Evolutionary conservation across 768 basidiomycete species (phyloP).

Genomic region (Pholiota molesta): DNA sequence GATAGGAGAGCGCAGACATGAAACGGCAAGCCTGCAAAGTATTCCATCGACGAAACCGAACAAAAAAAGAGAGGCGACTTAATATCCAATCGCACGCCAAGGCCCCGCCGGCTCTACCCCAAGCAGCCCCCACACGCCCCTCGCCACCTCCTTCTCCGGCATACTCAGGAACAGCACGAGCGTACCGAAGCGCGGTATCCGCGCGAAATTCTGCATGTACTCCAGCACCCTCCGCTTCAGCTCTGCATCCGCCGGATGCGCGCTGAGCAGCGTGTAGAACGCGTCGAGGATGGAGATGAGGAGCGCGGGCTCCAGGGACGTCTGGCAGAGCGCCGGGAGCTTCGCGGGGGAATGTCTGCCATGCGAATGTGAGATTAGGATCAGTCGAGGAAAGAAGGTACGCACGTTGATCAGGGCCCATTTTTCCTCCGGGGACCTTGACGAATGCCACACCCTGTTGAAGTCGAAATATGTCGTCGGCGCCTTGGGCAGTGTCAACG

Average conservation of each 20-base stretch:
- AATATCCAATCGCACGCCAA: neutral
- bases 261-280: conserved; percentile 39
- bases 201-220: conserved; percentile 56
- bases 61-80: neutral
- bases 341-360: conserved; percentile 54
- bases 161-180: conserved; percentile 64
- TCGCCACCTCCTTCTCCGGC: conserved; percentile 51
- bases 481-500: conserved; percentile 18
- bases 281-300: conserved; percentile 60
- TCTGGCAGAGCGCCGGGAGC: conserved; percentile 67
- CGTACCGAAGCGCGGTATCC: conserved; percentile 64
- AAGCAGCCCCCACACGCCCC: neutral
- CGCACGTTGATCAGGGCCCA: conserved; percentile 63
- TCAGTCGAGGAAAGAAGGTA: neutral
- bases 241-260: neutral
- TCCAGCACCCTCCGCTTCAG: conserved; percentile 31
- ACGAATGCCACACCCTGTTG: conserved; percentile 56
- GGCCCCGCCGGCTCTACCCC: neutral
- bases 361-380: neutral
- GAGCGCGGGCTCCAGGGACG: conserved; percentile 67
- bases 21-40: no score
- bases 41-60: no score
- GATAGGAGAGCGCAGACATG: no score
- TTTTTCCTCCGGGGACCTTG: conserved; percentile 41
- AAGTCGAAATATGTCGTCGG: conserved; percentile 64